Evolutionary conservation across 2,329 filamentous ascomycete genomes (phyloP), one percentile per base, ranked within the genome.

Genomic region (Clarireedia paspali): DNA sequence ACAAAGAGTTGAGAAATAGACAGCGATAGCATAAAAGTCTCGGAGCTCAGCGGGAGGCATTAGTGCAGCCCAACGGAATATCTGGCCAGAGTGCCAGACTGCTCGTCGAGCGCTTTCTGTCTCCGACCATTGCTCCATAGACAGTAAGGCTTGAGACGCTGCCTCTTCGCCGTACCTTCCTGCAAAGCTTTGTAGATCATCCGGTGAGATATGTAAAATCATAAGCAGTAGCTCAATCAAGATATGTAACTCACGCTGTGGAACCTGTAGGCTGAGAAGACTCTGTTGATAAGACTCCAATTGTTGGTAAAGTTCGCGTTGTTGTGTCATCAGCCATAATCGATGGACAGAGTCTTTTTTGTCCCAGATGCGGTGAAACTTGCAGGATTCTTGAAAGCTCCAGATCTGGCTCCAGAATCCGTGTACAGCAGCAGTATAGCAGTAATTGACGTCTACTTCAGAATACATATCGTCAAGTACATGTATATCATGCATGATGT

Each of bases 1-100:
- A 0, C 82, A 80, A 4, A 90, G 72, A 12, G 79, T 77, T 4
- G 83, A 84, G 65, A 89, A 85, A 65, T 88, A 87, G 0, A 88
- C 77, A 0, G 80, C 82, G 6, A 89, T 80, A 0, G 85, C 84
- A 59, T 82, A 80, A 66, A 89, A 88, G 59, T 85, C 82, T 45
- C 81, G 79, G 3, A 88, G 68, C 10, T 78, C 74, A 0, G 77
- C 75, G 1, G 72, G 67, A 0, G 24, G 78, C 67, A 63, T 87
- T 83, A 74, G 42, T 73, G 17, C 14, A 23, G 60, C 57, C 6
- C 50, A 51, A 15, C 56, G 59, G 12, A 61, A 53, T 12, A 63
- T 58, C 44, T 63, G 61, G 2, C 61, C 61, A 12, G 61, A 59
- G 50, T 61, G 61, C 59, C 61, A 63, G 5, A 63, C 47, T 38